Evolutionary conservation across 441 rosid genomes (phyloP).

Genomic region (Populus hybrid): DNA sequence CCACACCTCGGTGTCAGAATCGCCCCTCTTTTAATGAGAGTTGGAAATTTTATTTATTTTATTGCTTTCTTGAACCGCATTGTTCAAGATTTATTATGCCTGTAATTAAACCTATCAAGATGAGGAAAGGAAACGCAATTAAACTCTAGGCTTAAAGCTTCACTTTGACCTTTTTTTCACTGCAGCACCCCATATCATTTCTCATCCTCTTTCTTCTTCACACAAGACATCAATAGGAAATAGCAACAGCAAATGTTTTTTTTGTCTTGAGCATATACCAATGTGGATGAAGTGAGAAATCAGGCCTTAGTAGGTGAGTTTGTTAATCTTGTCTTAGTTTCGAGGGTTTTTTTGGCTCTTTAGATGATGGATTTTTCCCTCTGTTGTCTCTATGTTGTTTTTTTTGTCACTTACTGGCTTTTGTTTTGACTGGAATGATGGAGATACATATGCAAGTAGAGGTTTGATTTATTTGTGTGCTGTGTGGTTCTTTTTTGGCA

Average conservation of each 20-base stretch:
- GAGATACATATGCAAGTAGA: neutral
- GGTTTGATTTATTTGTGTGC: neutral
- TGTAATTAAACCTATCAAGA: neutral
- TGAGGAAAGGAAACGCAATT: neutral
- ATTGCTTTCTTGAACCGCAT: neutral
- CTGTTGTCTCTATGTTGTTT: conserved; percentile 4
- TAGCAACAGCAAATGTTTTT: conserved; percentile 8
- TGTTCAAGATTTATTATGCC: neutral
- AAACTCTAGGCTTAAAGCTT: conserved; percentile 1
- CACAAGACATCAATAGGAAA: conserved; percentile 1
- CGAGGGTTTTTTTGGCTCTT: neutral
- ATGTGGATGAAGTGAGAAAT: conserved; percentile 24
- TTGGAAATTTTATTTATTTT: conserved; percentile 5
- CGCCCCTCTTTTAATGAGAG: conserved; percentile 12
- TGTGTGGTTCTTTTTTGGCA: neutral
- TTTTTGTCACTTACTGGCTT: neutral
- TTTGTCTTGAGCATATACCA: conserved; percentile 22
- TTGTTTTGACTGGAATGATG: neutral
- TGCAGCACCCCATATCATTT: neutral
- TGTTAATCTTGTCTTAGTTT: conserved; percentile 1
- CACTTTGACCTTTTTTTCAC: conserved; percentile 9
- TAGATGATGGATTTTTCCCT: conserved; percentile 1
- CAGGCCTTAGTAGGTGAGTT: conserved; percentile 32
- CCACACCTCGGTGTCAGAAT: neutral
- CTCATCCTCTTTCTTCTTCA: conserved; percentile 2